Evolutionary conservation across 108 stramenopile species (phyloP).

Genomic region (Cylindrotheca closterium): DNA sequence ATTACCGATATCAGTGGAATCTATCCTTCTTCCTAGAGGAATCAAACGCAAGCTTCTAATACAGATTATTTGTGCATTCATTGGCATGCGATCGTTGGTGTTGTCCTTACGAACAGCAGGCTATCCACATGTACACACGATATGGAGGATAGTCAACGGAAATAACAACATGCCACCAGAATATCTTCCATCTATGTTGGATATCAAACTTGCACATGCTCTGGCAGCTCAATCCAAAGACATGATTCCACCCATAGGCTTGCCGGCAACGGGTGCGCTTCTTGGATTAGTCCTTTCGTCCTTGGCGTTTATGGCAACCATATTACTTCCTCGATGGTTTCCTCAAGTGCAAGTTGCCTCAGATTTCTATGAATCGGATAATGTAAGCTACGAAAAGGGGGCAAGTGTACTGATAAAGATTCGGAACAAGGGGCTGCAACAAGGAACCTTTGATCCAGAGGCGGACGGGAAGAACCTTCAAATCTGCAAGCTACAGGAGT

Average conservation of each 20-base stretch:
- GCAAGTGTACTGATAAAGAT: slow-evolving; percentile 11
- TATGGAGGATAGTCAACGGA: slow-evolving; percentile 31
- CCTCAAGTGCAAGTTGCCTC: slow-evolving; percentile 25
- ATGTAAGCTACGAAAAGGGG: not conserved
- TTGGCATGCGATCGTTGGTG: slow-evolving; percentile 20
- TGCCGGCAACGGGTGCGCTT: slow-evolving; percentile 50
- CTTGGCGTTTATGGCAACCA: slow-evolving; percentile 29
- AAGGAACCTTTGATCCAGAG: too few species aligned
- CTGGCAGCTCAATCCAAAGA: slow-evolving; percentile 16
- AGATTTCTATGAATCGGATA: slow-evolving; percentile 5
- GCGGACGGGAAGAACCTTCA: not conserved
- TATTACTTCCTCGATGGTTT: slow-evolving; percentile 60
- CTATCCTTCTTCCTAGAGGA: slow-evolving; percentile 37
- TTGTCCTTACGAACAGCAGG: slow-evolving; percentile 48
- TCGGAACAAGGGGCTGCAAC: not conserved
- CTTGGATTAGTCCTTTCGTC: slow-evolving; percentile 39
- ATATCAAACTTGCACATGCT: slow-evolving; percentile 42
- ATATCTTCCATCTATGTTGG: slow-evolving; percentile 19
- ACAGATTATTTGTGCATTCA: slow-evolving; percentile 20
- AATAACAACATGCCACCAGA: slow-evolving; percentile 10
- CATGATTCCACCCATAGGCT: slow-evolving; percentile 42
- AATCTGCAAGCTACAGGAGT: slow-evolving; percentile 1
- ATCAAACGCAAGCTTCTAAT: slow-evolving; percentile 18
- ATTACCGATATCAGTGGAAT: slow-evolving; percentile 27
- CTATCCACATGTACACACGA: slow-evolving; percentile 39